Conservation (phyloP, 2,329 filamentous ascomycete genomes). For the Aspergillus clavatus region DNA sequence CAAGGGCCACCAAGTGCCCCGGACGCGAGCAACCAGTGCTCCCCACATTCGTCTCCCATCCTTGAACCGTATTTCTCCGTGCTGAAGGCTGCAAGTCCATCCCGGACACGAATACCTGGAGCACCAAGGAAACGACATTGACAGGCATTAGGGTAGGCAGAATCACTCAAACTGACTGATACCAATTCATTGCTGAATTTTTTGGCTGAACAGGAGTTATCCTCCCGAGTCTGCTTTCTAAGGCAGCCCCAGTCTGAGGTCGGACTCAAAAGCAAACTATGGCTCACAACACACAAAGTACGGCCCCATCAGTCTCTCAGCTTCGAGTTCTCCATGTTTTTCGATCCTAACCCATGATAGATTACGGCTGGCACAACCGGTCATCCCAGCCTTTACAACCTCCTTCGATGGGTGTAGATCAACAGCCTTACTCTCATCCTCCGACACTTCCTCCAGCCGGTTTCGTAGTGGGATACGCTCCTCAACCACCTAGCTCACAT, state of each 20-base stretch:
- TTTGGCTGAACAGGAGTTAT: not conserved
- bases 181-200: not conserved
- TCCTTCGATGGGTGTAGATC: constrained; percentile 24
- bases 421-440: constrained; percentile 21
- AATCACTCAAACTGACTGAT: not conserved
- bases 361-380: constrained; percentile 29
- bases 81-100: no score
- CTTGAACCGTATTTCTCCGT: no score
- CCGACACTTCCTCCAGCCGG: constrained; percentile 22
- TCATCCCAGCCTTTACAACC: constrained; percentile 26
- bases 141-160: not conserved
- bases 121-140: not conserved
- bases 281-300: constrained; percentile 30
- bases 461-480: constrained; percentile 24
- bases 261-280: constrained; percentile 21
- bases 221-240: not conserved
- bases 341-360: constrained; percentile 24
- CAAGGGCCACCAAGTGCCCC: no score
- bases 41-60: no score
- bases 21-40: no score
- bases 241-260: not conserved
- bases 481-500: constrained; percentile 18
- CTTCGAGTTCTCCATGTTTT: no score
- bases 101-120: no score
- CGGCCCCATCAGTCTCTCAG: constrained; percentile 1